Conservation (phyloP, 2,329 filamentous ascomycete species). For the Paecilomyces sp. region DNA sequence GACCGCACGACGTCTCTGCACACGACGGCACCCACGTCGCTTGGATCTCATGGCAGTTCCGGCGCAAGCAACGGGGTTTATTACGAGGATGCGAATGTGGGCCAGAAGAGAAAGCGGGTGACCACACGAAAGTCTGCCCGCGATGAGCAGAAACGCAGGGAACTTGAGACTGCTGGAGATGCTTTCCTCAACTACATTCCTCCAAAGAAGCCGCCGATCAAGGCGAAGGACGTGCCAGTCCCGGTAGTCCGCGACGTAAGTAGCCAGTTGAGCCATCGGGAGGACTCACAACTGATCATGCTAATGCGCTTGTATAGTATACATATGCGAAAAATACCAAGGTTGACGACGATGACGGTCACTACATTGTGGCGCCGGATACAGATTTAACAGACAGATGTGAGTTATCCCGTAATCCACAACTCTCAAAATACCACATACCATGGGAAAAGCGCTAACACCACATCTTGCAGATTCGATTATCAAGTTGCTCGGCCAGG, state of each 20-base stretch:
- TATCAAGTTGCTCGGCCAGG: constrained; percentile 82
- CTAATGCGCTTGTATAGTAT: constrained; percentile 27
- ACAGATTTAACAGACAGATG: constrained; percentile 82
- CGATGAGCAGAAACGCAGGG: constrained; percentile 72
- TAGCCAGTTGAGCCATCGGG: constrained; percentile 3
- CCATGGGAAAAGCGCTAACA: constrained; percentile 10
- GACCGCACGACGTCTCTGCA: constrained; percentile 78
- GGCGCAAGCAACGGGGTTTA: constrained; percentile 50
- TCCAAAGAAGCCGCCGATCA: constrained; percentile 80
- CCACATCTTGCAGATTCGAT: constrained; percentile 63
- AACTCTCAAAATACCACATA: background rate
- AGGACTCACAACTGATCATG: constrained; percentile 1
- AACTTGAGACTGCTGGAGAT: constrained; percentile 63
- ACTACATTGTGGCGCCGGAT: constrained; percentile 89
- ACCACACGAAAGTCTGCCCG: constrained; percentile 70
- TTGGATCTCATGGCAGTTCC: constrained; percentile 57
- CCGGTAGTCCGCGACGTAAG: constrained; percentile 54
- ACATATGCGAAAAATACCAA: constrained; percentile 53
- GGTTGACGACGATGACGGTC: constrained; percentile 92
- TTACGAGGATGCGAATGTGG: constrained; percentile 61
- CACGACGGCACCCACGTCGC: constrained; percentile 83
- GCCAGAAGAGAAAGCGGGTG: constrained; percentile 81
- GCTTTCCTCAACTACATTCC: constrained; percentile 75
- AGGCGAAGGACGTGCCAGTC: constrained; percentile 70
- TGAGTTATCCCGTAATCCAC: constrained; percentile 44